Percentiles rank a stretch among this genome's conserved stretches.
These are phyloP conservation scores for Calonectria montana DNA, from an alignment of 2,329 filamentous ascomycete species.

Conservation along the genomic window DNA sequence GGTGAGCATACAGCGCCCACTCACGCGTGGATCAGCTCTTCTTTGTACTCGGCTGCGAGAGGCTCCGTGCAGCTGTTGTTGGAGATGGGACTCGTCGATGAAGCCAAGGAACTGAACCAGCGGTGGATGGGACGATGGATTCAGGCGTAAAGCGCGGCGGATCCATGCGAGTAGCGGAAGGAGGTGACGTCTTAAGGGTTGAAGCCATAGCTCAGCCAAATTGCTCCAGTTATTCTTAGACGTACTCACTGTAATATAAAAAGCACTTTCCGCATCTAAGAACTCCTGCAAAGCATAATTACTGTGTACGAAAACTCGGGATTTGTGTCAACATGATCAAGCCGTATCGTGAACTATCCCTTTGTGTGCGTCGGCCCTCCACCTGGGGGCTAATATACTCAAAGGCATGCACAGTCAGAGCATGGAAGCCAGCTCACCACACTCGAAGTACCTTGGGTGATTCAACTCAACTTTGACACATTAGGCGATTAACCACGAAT, in stretches of 20 bases:
- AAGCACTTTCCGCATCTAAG: background rate
- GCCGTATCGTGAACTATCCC: background rate
- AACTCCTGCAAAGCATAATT: background rate
- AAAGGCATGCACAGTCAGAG: background rate
- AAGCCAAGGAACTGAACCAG: slow-evolving; percentile 26
- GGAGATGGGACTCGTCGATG: slow-evolving; percentile 36
- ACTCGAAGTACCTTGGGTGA: background rate
- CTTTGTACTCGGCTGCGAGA: slow-evolving; percentile 75
- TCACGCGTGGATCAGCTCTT: slow-evolving; percentile 77
- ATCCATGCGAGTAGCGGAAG: background rate
- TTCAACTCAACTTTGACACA: background rate
- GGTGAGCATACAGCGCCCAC: slow-evolving; percentile 79
- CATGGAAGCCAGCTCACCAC: background rate
- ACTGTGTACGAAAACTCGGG: background rate
- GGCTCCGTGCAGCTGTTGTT: slow-evolving; percentile 63
- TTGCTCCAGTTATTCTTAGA: background rate
- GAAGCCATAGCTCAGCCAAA: background rate
- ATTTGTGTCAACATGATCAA: background rate
- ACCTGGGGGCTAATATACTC: background rate
- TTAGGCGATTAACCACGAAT: background rate
- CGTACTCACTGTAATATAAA: background rate
- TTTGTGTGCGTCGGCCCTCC: background rate
- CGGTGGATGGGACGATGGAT: background rate
- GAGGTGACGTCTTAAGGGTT: background rate
- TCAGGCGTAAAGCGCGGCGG: background rate